phyloP scores from a whole-genome alignment of 495 filamentous ascomycete genomes.

The Baudoinia panamericana region DNA sequence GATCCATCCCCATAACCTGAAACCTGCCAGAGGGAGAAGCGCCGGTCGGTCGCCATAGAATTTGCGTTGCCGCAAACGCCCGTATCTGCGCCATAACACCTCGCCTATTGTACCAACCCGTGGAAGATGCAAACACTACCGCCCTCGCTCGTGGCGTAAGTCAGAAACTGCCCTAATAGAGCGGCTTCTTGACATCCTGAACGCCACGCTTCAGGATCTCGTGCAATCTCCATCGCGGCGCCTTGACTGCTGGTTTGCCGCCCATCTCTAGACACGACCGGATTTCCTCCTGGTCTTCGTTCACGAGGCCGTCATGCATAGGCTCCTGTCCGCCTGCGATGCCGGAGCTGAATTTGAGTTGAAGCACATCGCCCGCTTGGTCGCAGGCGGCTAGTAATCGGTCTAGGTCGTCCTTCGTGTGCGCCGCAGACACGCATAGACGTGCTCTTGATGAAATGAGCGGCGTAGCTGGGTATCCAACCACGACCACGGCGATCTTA shows the following conservation, averaged over 20 bases:
- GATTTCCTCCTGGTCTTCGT: constrained; percentile 54
- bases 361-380: constrained; percentile 79
- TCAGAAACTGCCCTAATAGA: constrained; percentile 27
- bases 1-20: no score
- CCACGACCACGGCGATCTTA: constrained; percentile 96
- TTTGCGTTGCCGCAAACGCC: no score
- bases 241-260: constrained; percentile 34
- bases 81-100: no score
- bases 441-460: constrained; percentile 85
- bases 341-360: constrained; percentile 91
- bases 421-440: constrained; percentile 89
- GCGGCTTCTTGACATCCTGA: constrained; percentile 58
- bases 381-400: constrained; percentile 81
- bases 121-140: no score
- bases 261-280: constrained; percentile 39
- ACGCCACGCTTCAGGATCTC: constrained; percentile 70
- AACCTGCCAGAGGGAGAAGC: no score
- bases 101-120: no score
- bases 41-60: no score
- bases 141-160: no score
- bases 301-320: constrained; percentile 50
- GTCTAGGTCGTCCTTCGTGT: constrained; percentile 97
- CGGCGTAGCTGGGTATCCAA: constrained; percentile 96
- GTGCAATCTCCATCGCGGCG: constrained; percentile 70
- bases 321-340: constrained; percentile 77